These are phyloP conservation scores for Ramaria rubella DNA, from an alignment of 768 basidiomycete species.

Conservation along the genomic window DNA sequence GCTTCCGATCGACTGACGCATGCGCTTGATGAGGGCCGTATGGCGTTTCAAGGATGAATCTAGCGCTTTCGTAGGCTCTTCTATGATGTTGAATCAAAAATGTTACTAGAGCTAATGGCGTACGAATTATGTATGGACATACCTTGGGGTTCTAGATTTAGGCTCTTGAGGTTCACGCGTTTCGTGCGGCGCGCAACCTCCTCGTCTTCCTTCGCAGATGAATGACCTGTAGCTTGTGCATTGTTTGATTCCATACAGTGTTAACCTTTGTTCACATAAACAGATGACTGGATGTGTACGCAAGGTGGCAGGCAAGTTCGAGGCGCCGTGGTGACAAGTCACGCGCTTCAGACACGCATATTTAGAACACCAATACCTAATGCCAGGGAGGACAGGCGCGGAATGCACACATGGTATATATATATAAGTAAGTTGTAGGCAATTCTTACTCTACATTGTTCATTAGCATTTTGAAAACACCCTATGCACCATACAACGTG, in stretches of 20 bases:
- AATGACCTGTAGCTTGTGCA: background rate
- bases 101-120: background rate
- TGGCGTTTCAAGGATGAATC: conserved; percentile 96
- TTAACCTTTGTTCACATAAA: background rate
- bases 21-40: conserved; percentile 90
- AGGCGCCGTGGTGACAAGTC: background rate
- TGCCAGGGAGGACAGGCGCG: background rate
- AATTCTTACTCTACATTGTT: too few species aligned
- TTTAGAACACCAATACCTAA: too few species aligned
- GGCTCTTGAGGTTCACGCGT: conserved; percentile 51
- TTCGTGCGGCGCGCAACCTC: conserved; percentile 48
- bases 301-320: background rate
- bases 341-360: too few species aligned
- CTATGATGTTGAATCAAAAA: conserved; percentile 1
- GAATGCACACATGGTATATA: background rate
- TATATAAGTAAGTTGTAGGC: background rate
- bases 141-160: conserved; percentile 44
- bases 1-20: conserved; percentile 75
- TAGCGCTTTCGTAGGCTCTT: conserved; percentile 62
- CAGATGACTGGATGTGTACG: background rate
- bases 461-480: background rate
- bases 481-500: conserved; percentile 30
- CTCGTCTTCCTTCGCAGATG: conserved; percentile 45
- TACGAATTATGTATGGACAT: conserved; percentile 32
- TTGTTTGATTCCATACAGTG: conserved; percentile 7